phyloP scores from a whole-genome alignment of 805 yeast genomes.

The Grigorovia humatica region DNA sequence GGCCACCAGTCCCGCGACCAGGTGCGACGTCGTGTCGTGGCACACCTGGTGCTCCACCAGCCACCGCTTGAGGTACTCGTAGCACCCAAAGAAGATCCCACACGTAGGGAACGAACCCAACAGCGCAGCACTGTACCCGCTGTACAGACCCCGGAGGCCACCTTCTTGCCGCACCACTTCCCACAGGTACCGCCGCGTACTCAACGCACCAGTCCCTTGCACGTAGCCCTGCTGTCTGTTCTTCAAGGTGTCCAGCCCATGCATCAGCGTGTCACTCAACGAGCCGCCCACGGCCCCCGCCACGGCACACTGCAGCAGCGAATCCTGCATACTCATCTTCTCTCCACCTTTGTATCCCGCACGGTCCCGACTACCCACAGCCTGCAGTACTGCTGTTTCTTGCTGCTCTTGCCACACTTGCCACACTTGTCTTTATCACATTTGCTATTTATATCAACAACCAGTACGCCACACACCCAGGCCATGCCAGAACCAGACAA shows the following conservation, averaged over 20 bases:
- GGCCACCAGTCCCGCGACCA: slow-evolving; percentile 85
- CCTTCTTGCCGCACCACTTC: slow-evolving; percentile 84
- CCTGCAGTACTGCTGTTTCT: too few species aligned
- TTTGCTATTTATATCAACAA: too few species aligned
- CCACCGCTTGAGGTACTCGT: slow-evolving; percentile 68
- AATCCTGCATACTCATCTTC: not conserved
- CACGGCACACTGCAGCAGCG: slow-evolving; percentile 19
- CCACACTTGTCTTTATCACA: too few species aligned
- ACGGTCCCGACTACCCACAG: too few species aligned
- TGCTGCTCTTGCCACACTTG: too few species aligned
- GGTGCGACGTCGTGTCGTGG: slow-evolving; percentile 72
- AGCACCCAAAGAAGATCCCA: slow-evolving; percentile 85
- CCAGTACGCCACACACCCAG: too few species aligned
- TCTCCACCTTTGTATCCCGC: not conserved
- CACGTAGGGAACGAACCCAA: slow-evolving; percentile 91
- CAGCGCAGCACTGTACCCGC: slow-evolving; percentile 89
- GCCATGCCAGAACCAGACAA: too few species aligned
- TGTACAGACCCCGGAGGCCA: slow-evolving; percentile 68
- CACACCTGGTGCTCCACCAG: slow-evolving; percentile 52
- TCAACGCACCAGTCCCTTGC: slow-evolving; percentile 48
- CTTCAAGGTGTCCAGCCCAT: slow-evolving; percentile 91
- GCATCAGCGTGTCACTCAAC: slow-evolving; percentile 88
- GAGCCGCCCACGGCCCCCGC: slow-evolving; percentile 92
- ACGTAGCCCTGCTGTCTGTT: slow-evolving; percentile 97
- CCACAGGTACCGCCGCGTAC: slow-evolving; percentile 64